These are phyloP conservation scores for Pistacia integerrima DNA, from an alignment of 345 rosid species.

Conservation along the genomic window DNA sequence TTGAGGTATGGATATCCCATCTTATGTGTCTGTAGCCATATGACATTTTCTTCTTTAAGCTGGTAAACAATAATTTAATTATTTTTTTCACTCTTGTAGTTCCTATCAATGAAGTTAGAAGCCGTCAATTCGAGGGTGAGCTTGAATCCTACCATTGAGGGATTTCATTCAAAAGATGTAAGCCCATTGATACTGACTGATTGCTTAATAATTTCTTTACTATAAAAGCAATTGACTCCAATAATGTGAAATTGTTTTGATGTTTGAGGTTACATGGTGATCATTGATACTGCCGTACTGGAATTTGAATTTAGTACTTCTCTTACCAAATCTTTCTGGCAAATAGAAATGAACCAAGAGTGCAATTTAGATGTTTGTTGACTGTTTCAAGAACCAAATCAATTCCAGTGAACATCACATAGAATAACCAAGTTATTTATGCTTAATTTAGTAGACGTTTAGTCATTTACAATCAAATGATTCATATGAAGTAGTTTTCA, in stretches of 20 bases:
- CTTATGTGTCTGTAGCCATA: neutral
- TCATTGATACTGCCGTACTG: neutral
- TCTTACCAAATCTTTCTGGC: neutral
- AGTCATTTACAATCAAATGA: neutral
- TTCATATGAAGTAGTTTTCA: neutral
- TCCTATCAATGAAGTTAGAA: constrained; percentile 95
- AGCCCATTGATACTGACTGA: constrained; percentile 25
- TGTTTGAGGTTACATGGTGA: neutral
- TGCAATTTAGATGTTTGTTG: neutral
- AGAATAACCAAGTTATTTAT: neutral
- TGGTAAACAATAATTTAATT: constrained; percentile 15
- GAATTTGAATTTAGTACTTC: neutral
- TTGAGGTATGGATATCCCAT: constrained; percentile 60
- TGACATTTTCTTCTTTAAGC: neutral
- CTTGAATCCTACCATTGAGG: constrained; percentile 54
- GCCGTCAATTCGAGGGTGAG: constrained; percentile 71
- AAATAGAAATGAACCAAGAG: neutral
- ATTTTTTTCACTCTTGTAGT: constrained; percentile 45
- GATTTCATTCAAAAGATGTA: constrained; percentile 76
- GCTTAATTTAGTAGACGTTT: neutral
- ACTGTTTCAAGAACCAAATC: neutral
- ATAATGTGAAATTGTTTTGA: constrained; percentile 5
- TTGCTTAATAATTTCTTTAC: constrained; percentile 6
- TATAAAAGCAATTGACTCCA: neutral
- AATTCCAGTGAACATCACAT: neutral